phyloP scores from a whole-genome alignment of 1,139 yeast species.

The Kodamaea derodonti region DNA sequence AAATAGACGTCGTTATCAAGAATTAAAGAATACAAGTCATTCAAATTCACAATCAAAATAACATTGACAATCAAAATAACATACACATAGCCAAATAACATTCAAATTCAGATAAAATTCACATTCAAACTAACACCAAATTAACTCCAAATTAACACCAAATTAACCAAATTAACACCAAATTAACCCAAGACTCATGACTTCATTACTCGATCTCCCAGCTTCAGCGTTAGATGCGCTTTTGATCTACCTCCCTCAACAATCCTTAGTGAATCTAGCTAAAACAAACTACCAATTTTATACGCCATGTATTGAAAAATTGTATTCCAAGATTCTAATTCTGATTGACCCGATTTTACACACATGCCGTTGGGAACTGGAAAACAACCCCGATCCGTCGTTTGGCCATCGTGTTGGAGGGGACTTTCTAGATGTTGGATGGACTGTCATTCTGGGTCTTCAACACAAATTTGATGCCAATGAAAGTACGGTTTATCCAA shows the following conservation, averaged over 20 bases:
- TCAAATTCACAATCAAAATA: too few relatives aligned
- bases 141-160: too few relatives aligned
- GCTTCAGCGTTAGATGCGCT: background rate
- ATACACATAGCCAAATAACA: too few relatives aligned
- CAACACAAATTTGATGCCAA: constrained; percentile 9
- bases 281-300: constrained; percentile 35
- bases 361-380: constrained; percentile 6
- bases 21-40: too few relatives aligned
- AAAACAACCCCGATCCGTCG: constrained; percentile 4
- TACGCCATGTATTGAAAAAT: constrained; percentile 27
- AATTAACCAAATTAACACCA: too few relatives aligned
- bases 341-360: constrained; percentile 21
- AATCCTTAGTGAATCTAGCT: constrained; percentile 31
- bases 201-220: too few relatives aligned
- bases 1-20: too few relatives aligned
- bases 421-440: constrained; percentile 24
- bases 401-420: constrained; percentile 8
- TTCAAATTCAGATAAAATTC: too few relatives aligned
- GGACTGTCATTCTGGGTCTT: constrained; percentile 26
- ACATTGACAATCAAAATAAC: too few relatives aligned
- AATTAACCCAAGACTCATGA: too few relatives aligned
- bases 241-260: constrained; percentile 27
- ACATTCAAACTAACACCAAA: too few relatives aligned
- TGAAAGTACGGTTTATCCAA: constrained; percentile 7
- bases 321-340: constrained; percentile 29